Percentiles rank a stretch among this genome's conserved stretches.
Conservation (phyloP, 768 basidiomycete genomes). For the Infundibulicybe gibba region DNA sequence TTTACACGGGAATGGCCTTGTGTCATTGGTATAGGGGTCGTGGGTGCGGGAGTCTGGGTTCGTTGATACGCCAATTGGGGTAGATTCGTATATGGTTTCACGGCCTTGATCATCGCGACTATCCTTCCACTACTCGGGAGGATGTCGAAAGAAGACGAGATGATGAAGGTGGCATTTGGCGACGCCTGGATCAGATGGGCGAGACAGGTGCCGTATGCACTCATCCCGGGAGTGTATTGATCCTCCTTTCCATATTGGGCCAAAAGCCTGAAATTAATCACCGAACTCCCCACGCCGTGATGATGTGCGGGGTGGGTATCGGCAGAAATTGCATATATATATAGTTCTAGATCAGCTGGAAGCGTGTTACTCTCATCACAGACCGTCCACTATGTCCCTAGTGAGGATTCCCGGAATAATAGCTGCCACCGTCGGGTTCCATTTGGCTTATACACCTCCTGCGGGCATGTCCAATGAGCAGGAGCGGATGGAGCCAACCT, state of each 20-base stretch:
- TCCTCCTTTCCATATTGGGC: not conserved
- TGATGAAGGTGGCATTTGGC: slow-evolving; percentile 23
- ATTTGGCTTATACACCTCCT: not conserved
- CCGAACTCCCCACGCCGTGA: too few species aligned
- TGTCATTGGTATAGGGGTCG: slow-evolving; percentile 12
- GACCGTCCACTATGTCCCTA: not conserved
- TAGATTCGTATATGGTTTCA: not conserved
- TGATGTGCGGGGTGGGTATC: too few species aligned
- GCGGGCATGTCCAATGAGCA: too few species aligned
- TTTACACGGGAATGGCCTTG: slow-evolving; percentile 23
- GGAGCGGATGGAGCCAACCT: too few species aligned
- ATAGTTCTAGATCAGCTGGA: too few species aligned
- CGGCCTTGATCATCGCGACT: not conserved
- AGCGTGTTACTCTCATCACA: too few species aligned
- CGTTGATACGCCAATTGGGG: slow-evolving; percentile 7
- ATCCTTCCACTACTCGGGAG: slow-evolving; percentile 5
- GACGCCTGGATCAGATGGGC: slow-evolving; percentile 27
- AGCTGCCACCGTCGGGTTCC: not conserved
- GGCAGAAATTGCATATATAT: too few species aligned
- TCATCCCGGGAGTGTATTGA: slow-evolving; percentile 26
- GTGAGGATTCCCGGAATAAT: not conserved
- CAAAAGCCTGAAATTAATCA: not conserved
- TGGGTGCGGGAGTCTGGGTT: slow-evolving; percentile 12
- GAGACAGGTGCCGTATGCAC: slow-evolving; percentile 16
- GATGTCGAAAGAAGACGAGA: slow-evolving; percentile 23